These are phyloP conservation scores for Hypoxylon sp. DNA, from an alignment of 2,329 filamentous ascomycete species.

Conservation along the genomic window DNA sequence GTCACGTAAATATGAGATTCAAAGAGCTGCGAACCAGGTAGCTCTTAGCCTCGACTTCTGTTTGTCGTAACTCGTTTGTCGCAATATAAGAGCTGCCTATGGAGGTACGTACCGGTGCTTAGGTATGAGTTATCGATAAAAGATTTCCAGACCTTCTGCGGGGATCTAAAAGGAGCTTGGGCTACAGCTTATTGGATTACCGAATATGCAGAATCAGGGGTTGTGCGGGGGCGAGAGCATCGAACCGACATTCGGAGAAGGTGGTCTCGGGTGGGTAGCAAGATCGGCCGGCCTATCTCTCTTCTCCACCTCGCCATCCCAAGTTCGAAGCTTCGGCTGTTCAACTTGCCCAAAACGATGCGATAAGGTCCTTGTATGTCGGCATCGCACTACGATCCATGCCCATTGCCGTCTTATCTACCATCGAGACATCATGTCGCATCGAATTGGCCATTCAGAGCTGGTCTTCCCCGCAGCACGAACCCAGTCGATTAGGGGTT, in stretches of 20 bases:
- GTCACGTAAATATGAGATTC: background rate
- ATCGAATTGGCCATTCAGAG: conserved; percentile 28
- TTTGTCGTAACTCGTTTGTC: conserved; percentile 21
- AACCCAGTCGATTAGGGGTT: conserved; percentile 9
- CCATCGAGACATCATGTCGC: conserved; percentile 1
- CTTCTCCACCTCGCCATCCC: conserved; percentile 2
- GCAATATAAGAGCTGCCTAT: conserved; percentile 39
- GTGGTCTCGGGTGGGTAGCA: background rate
- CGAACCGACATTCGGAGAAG: conserved; percentile 1
- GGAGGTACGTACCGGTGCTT: conserved; percentile 14
- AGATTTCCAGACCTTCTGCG: conserved; percentile 6
- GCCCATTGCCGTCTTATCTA: conserved; percentile 25
- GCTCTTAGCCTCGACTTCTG: background rate
- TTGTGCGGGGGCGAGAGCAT: background rate
- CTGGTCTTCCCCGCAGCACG: conserved; percentile 10
- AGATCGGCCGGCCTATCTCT: background rate
- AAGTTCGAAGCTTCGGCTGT: conserved; percentile 17
- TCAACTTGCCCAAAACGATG: conserved; percentile 32
- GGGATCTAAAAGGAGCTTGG: conserved; percentile 33
- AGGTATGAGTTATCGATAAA: conserved; percentile 25
- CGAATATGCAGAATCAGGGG: too few species aligned
- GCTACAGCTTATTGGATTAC: too few species aligned
- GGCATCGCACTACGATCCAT: conserved; percentile 20
- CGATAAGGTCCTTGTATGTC: conserved; percentile 38
- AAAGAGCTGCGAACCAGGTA: background rate